A percentile compares a stretch with the other conserved stretches of the same genome.
These are phyloP conservation scores for Pleurotus giganteus DNA, from an alignment of 768 basidiomycete genomes.

Conservation along the genomic window DNA sequence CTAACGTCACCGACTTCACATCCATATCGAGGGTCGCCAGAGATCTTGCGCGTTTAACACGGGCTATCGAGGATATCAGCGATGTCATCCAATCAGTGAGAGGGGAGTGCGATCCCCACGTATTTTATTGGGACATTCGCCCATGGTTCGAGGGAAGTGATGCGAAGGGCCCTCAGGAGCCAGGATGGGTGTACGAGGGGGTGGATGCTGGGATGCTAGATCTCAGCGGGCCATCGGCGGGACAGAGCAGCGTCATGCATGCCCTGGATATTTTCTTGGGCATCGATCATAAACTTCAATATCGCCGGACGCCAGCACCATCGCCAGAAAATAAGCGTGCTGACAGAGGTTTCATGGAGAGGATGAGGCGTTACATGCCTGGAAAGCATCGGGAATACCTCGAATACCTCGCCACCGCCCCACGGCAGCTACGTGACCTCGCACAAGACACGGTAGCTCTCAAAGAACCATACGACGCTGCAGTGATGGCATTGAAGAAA, in stretches of 20 bases:
- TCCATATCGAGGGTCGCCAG: slow-evolving; percentile 65
- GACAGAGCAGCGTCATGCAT: slow-evolving; percentile 91
- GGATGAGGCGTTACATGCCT: slow-evolving; percentile 96
- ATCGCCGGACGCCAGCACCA: slow-evolving; percentile 65
- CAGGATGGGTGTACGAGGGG: slow-evolving; percentile 79
- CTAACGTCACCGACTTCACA: slow-evolving; percentile 60
- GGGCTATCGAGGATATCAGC: slow-evolving; percentile 71
- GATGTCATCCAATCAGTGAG: slow-evolving; percentile 68
- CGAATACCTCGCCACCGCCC: slow-evolving; percentile 54
- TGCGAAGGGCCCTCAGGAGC: slow-evolving; percentile 46
- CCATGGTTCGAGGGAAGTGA: slow-evolving; percentile 93
- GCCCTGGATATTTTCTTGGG: slow-evolving; percentile 84
- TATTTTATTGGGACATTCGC: slow-evolving; percentile 87
- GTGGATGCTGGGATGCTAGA: slow-evolving; percentile 60
- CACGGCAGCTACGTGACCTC: slow-evolving; percentile 61
- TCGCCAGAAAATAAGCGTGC: slow-evolving; percentile 63
- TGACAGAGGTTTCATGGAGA: slow-evolving; percentile 82
- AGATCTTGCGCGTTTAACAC: slow-evolving; percentile 67
- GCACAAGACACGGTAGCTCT: slow-evolving; percentile 57
- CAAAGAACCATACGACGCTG: slow-evolving; percentile 75
- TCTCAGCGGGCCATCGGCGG: slow-evolving; percentile 87
- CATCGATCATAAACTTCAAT: slow-evolving; percentile 81
- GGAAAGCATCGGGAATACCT: slow-evolving; percentile 87
- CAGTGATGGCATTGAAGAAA: slow-evolving; percentile 74
- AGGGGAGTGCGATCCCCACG: slow-evolving; percentile 73